phyloP scores from a whole-genome alignment of 2,329 filamentous ascomycete species.

The Apiospora rasikravindrae region DNA sequence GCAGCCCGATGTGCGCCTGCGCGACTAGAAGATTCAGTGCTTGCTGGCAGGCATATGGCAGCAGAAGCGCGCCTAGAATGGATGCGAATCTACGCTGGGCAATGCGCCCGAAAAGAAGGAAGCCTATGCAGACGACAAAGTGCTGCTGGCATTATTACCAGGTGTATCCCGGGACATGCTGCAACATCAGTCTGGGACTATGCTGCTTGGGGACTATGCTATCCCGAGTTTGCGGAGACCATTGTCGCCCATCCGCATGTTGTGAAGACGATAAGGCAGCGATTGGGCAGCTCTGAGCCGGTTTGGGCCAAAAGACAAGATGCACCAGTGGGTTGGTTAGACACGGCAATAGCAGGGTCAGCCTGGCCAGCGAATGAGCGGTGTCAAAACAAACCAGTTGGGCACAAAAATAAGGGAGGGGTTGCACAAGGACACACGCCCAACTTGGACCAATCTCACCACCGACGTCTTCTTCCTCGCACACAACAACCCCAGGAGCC shows the following conservation, averaged over 20 bases:
- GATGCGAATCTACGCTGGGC: slow-evolving; percentile 11
- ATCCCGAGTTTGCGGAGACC: slow-evolving; percentile 11
- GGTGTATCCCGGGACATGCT: slow-evolving; percentile 20
- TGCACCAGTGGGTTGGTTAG: slow-evolving; percentile 17
- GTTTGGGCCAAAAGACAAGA: slow-evolving; percentile 18
- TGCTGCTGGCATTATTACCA: slow-evolving; percentile 20
- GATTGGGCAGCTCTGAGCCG: slow-evolving; percentile 20
- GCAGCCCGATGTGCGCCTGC: not conserved
- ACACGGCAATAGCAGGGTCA: slow-evolving; percentile 17
- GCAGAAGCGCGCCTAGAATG: slow-evolving; percentile 4
- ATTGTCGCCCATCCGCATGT: not conserved
- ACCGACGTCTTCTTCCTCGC: not conserved
- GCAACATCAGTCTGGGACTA: slow-evolving; percentile 22
- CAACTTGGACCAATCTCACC: slow-evolving; percentile 13
- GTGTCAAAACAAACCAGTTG: slow-evolving; percentile 17
- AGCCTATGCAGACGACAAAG: slow-evolving; percentile 8
- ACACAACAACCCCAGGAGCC: not conserved
- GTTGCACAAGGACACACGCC: slow-evolving; percentile 7
- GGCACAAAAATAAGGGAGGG: slow-evolving; percentile 15
- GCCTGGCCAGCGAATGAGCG: slow-evolving; percentile 18
- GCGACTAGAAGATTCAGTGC: slow-evolving; percentile 1
- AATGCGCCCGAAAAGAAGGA: slow-evolving; percentile 14
- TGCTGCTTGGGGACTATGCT: slow-evolving; percentile 15
- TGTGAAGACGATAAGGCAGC: slow-evolving; percentile 17
- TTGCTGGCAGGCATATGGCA: slow-evolving; percentile 4